Evolutionary conservation across 139 green algal species (phyloP), one percentile per base, ranked within the genome.

Genomic region (Bryopsis sp.): DNA sequence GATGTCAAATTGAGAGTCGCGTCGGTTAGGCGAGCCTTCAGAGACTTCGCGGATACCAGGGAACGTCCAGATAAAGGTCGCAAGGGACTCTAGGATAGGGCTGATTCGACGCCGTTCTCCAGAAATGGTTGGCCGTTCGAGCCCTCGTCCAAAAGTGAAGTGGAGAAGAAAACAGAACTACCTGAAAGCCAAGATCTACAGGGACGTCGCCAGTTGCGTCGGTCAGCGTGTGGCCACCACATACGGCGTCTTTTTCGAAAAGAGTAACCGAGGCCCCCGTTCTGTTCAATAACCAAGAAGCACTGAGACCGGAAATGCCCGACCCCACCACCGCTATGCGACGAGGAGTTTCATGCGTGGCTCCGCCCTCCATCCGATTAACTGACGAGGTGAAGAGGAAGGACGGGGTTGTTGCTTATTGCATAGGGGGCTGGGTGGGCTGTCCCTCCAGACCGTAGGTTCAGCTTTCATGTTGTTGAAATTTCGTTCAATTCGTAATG

Each of bases 151-250:
- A 19, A 68, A n/a, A 19, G 57, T 15, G n/a, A 11, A 24, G 11
- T 64, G 3, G 75, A 54, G 65, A 35, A n/a, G n/a, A n/a, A n/a
- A n/a, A n/a, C n/a, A n/a, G n/a, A n/a, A n/a, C 35, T 26, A 88
- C 89, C 81, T 97, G 95, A 68, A 98, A 97, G 15, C 93, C 93
- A 2, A 98, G 72, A 72, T 97, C 92, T 0, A 97, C 85, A 0
- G 85, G 81, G 39, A 79, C 84, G 1, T 73, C 69, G 0, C 65
- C 74, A 1, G 74, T 81, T 39, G 78, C 48, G 61, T 92, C 84
- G 1, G 93, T 98, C 26, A 94, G 74, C 0, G 93, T 95, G 75
- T 98, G 93, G 1, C 93, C 93, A 32, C 93, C 93, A 34, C 82
- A 86, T 39, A 32, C 68, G 7, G 64, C 37, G 60, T 96, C 88